Evolutionary conservation across 2,329 filamentous ascomycete species (phyloP), one percentile per base, ranked within the genome.

Genomic region (Fusarium verrucosum): DNA sequence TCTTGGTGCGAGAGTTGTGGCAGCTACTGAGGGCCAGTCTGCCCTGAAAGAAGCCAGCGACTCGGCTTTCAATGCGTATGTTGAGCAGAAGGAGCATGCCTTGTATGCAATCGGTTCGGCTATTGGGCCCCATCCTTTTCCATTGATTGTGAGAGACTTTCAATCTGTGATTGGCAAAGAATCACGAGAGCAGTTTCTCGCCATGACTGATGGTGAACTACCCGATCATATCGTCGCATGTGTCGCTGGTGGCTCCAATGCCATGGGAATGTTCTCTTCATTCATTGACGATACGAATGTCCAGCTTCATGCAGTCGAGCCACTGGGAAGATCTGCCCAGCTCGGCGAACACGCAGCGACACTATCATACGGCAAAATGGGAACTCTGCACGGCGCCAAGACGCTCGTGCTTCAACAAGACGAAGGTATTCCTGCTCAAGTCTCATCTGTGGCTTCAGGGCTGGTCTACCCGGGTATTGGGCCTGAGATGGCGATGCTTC

Each of bases 21-120:
- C 53, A 14, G 43, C 53, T 10, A 58, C 53, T 1, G 5, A 28
- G 11, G 55, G 53, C 0, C 55, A 58, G 32, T 58, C 55, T 17
- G 55, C 53, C 4, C 7, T 58, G 5, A 51, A 51, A 32, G 55
- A 58, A 3, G 53, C 53, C 5, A 58, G 55, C 4, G 53, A 58
- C 30, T 58, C 55, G 0, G 55, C 53, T 5, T 51, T 58, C 10
- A 38, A 14, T 16, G 55, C 43, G 0, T 58, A 51, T 13, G n/a
- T 58, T 9, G 32, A 58, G 2, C 53, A 58, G 7, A 28, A 20
- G 16, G 37, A 9, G 4, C 25, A 43, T 35, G 53, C 53, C 3
- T 4, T 58, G 1, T 58, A 58, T 11, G 55, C 55, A 1, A 58
- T 58, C 23, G 53, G 55, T 0, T 58, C 55, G 0, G 55, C 55